Percentiles rank a stretch among this genome's conserved stretches.
phyloP scores from a whole-genome alignment of 2,329 filamentous ascomycete species.

The Calonectria henricotiae region DNA sequence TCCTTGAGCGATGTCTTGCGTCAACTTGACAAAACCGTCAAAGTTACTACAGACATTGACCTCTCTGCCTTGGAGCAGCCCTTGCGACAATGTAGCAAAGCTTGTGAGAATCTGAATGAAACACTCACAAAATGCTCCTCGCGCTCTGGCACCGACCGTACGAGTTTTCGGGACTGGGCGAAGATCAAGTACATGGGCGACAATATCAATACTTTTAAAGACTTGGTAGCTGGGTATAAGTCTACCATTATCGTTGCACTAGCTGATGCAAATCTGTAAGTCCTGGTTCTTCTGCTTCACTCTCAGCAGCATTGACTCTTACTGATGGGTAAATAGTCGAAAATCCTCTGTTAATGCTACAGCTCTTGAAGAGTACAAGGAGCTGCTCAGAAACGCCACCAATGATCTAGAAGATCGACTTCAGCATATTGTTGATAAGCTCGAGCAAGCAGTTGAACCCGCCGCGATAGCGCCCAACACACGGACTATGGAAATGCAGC shows the following conservation, averaged over 20 bases:
- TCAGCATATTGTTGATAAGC: conserved; percentile 37
- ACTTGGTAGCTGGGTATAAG: conserved; percentile 61
- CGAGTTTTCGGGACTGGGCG: conserved; percentile 65
- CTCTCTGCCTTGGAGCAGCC: conserved; percentile 53
- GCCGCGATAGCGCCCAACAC: conserved; percentile 10
- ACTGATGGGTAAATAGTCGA: conserved; percentile 17
- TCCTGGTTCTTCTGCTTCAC: not conserved
- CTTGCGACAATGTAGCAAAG: conserved; percentile 60
- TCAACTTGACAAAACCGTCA: conserved; percentile 52
- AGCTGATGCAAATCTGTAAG: conserved; percentile 47
- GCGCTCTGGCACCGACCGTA: conserved; percentile 55
- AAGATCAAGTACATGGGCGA: conserved; percentile 63
- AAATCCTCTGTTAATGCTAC: conserved; percentile 33
- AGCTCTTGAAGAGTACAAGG: conserved; percentile 34
- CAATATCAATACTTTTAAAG: conserved; percentile 61
- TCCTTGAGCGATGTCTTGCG: conserved; percentile 58
- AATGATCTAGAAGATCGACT: conserved; percentile 41
- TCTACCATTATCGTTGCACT: conserved; percentile 47
- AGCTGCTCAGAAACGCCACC: conserved; percentile 34
- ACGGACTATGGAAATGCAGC: conserved; percentile 29
- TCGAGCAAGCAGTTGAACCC: conserved; percentile 31
- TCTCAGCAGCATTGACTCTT: not conserved
- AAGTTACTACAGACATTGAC: conserved; percentile 34
- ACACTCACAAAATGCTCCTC: conserved; percentile 57
- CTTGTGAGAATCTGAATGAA: conserved; percentile 62